Conservation (phyloP, 2,329 filamentous ascomycete species). For the Calonectria pseudoreteaudii region DNA sequence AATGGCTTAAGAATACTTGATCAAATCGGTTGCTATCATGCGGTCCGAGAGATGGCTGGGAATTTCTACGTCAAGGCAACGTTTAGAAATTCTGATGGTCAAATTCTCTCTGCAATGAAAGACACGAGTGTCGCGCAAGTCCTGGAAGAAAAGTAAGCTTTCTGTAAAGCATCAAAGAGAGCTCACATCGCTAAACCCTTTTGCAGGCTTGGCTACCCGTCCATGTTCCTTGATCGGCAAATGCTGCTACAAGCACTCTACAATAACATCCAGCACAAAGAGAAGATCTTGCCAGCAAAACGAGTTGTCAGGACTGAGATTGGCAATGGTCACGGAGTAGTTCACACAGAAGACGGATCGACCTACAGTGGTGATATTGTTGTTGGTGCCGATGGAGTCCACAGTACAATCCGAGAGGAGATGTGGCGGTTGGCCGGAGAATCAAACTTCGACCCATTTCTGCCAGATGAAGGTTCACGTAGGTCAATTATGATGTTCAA, state of each 20-base stretch:
- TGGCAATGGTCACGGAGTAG: not conserved
- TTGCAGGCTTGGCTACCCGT: not conserved
- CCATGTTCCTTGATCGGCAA: not conserved
- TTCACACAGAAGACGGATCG: not conserved
- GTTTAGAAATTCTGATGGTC: not conserved
- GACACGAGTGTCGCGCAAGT: not conserved
- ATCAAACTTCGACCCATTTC: not conserved
- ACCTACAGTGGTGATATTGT: not conserved
- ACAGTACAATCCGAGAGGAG: not conserved
- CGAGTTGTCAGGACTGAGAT: not conserved
- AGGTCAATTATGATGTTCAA: not conserved
- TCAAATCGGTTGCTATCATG: not conserved
- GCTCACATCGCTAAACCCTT: not conserved
- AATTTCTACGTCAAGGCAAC: not conserved
- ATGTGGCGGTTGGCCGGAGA: not conserved
- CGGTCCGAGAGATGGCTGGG: not conserved
- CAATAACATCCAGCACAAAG: not conserved
- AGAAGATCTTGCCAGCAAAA: not conserved
- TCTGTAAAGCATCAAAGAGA: accelerated
- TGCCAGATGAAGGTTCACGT: not conserved
- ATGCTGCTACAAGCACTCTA: not conserved
- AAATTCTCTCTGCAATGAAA: not conserved
- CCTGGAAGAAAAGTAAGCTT: not conserved
- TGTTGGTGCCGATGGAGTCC: not conserved
- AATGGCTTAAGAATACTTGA: not conserved